Evolutionary conservation across 495 filamentous ascomycete species (phyloP).

Genomic region (Penicillium taxi): DNA sequence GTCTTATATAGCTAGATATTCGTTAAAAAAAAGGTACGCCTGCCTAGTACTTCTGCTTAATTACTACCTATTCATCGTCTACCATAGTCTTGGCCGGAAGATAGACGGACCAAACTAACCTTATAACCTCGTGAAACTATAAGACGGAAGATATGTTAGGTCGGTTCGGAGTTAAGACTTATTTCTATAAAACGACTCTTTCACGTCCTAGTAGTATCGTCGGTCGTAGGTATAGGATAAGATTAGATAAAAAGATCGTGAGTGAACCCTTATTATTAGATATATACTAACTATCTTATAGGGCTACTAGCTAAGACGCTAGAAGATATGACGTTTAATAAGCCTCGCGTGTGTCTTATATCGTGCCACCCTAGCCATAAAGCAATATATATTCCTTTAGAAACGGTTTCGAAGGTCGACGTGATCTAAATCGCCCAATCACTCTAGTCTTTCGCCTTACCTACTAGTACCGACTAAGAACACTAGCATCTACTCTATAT

Average conservation of each 20-base stretch:
- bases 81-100: neutral
- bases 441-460: no score
- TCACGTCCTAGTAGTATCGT: neutral
- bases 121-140: no score
- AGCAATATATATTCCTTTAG: no score
- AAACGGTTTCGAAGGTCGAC: no score
- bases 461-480: no score
- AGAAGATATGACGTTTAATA: neutral
- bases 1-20: neutral
- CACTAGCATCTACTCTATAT: no score
- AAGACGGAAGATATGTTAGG: slow-evolving; percentile 1
- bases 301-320: no score
- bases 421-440: no score
- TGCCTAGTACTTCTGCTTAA: neutral
- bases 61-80: no score
- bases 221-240: neutral
- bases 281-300: slow-evolving; percentile 1
- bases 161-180: no score
- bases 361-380: no score
- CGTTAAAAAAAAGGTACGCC: neutral
- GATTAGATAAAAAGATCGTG: neutral
- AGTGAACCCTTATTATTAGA: slow-evolving; percentile 1
- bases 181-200: no score
- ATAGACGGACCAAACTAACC: neutral
- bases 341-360: slow-evolving; percentile 1